Evolutionary conservation across 225 moss, liverwort and hornwort species (phyloP).

Genomic region (Neckera pumila): DNA sequence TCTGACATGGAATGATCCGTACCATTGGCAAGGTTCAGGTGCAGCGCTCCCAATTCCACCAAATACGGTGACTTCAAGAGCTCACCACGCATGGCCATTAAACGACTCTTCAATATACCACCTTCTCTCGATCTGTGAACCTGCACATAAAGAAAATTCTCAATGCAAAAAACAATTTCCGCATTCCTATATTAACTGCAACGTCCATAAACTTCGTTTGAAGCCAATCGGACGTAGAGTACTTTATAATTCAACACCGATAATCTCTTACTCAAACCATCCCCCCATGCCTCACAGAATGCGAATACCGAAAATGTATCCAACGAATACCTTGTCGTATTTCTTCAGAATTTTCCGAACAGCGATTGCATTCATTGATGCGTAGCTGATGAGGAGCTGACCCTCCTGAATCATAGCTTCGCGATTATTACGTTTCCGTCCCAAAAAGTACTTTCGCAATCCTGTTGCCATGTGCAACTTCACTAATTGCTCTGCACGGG

Average conservation of each 20-base stretch:
- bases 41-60: conserved; percentile 79
- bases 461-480: conserved; percentile 70
- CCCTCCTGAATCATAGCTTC: conserved; percentile 56
- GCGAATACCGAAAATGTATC: not conserved
- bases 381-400: conserved; percentile 71
- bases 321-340: conserved; percentile 69
- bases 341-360: conserved; percentile 90
- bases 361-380: conserved; percentile 90
- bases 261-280: not conserved
- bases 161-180: not conserved
- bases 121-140: conserved; percentile 63
- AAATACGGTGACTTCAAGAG: conserved; percentile 89
- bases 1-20: not conserved
- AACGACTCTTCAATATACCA: conserved; percentile 50
- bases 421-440: conserved; percentile 32
- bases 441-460: conserved; percentile 44
- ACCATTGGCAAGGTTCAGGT: conserved; percentile 58
- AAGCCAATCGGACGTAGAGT: not conserved
- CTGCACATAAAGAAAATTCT: conserved; percentile 13
- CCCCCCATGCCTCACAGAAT: not conserved
- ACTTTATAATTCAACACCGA: not conserved
- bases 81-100: conserved; percentile 69
- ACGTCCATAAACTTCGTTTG: not conserved
- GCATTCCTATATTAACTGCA: not conserved
- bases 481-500: conserved; percentile 59